These are phyloP conservation scores for Adansonia gregorii DNA, from an alignment of 441 rosid species.

Conservation along the genomic window DNA sequence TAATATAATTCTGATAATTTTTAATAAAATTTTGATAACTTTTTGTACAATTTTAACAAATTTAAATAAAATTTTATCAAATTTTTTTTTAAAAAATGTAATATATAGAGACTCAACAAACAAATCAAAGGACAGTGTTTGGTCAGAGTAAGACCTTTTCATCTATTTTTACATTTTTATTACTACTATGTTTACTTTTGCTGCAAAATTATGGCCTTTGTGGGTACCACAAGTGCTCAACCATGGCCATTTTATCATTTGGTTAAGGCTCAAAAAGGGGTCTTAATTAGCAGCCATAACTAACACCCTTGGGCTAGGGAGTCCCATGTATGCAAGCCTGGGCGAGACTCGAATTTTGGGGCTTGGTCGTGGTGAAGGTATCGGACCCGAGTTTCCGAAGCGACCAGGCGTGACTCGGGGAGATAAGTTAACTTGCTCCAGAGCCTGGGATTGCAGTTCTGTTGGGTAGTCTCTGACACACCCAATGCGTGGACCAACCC, in stretches of 20 bases:
- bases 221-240: conserved; percentile 19
- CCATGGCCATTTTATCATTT: background rate
- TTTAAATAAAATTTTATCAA: too few species aligned
- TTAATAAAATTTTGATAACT: too few species aligned
- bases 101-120: background rate
- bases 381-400: conserved; percentile 42
- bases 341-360: conserved; percentile 65
- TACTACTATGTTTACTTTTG: background rate
- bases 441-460: conserved; percentile 60
- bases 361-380: conserved; percentile 81
- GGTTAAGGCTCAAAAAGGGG: background rate
- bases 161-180: conserved; percentile 4
- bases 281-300: background rate
- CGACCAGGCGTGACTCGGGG: conserved; percentile 46
- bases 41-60: too few species aligned
- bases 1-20: too few species aligned
- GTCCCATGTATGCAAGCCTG: conserved; percentile 72
- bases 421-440: conserved; percentile 70
- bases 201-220: background rate
- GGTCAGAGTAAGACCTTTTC: background rate
- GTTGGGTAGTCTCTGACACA: conserved; percentile 81
- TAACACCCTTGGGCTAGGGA: conserved; percentile 49
- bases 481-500: conserved; percentile 78
- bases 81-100: too few species aligned
- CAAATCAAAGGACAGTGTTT: background rate